These are phyloP conservation scores for Ochromonas danica DNA, from an alignment of 108 stramenopile species.

Conservation along the genomic window DNA sequence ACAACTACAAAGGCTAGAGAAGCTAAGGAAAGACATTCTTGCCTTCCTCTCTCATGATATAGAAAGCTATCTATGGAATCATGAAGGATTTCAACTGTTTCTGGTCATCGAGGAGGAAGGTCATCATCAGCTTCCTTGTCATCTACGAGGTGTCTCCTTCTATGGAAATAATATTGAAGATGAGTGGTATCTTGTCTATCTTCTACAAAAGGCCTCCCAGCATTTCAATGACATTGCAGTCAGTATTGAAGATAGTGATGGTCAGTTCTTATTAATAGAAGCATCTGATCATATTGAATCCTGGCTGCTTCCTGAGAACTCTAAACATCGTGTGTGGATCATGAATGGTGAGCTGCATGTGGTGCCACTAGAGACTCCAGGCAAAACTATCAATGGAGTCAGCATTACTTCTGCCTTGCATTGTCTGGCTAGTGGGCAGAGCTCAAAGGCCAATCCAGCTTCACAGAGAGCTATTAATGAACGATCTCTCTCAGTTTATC, in stretches of 20 bases:
- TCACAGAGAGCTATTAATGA: neutral
- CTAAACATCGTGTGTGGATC: neutral
- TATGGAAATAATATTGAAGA: slow-evolving; percentile 19
- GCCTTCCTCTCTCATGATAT: too few relatives aligned
- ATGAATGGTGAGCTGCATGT: neutral
- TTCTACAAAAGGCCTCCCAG: neutral
- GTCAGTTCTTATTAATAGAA: slow-evolving; percentile 14
- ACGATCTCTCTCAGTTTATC: neutral
- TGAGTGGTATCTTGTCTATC: slow-evolving; percentile 20
- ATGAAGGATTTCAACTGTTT: too few relatives aligned
- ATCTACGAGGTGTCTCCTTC: neutral
- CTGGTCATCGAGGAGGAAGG: too few relatives aligned
- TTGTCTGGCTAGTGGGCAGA: neutral
- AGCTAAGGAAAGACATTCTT: too few relatives aligned
- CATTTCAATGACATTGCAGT: neutral
- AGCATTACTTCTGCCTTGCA: neutral
- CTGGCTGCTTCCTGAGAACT: neutral
- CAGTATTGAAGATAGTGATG: neutral
- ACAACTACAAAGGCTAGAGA: too few relatives aligned
- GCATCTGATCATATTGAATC: neutral
- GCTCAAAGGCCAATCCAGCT: neutral
- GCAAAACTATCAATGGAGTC: neutral
- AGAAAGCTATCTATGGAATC: too few relatives aligned
- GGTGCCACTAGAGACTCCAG: neutral
- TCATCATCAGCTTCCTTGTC: too few relatives aligned